A percentile compares a stretch with the other conserved stretches of the same genome.
Conservation (phyloP, 139 green algal species). For the Nannochloris sp. region DNA sequence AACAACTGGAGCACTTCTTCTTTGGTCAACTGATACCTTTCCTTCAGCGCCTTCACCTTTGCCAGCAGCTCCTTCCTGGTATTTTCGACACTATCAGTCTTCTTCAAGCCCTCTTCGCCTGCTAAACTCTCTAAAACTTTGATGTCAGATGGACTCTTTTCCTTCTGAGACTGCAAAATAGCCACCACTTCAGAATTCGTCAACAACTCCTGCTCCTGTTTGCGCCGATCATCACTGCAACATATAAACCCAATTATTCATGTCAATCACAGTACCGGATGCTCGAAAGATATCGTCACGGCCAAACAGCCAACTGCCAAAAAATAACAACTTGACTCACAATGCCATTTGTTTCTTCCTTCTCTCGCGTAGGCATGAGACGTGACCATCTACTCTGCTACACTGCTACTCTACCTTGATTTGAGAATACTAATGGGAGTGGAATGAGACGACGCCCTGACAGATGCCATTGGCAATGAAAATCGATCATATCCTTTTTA, state of each 20-base stretch:
- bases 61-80: conserved; percentile 25
- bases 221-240: neutral
- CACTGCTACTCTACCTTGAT: too few relatives aligned
- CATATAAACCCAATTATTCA: neutral
- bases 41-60: conserved; percentile 27
- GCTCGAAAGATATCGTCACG: too few relatives aligned
- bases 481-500: too few relatives aligned
- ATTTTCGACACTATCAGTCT: conserved; percentile 3
- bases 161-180: neutral
- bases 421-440: too few relatives aligned
- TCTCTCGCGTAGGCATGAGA: too few relatives aligned
- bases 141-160: neutral
- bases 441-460: too few relatives aligned
- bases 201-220: neutral
- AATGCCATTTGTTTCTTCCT: too few relatives aligned
- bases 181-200: neutral
- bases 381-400: too few relatives aligned
- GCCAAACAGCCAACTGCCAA: too few relatives aligned
- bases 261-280: too few relatives aligned
- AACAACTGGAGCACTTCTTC: conserved; percentile 47
- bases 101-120: conserved; percentile 13
- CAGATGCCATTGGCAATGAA: too few relatives aligned
- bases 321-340: too few relatives aligned
- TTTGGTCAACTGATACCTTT: conserved; percentile 24
- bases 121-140: neutral